Base-by-base conservation (phyloP, 176 grass and related monocot species). In the Avena eriantha region DNA sequence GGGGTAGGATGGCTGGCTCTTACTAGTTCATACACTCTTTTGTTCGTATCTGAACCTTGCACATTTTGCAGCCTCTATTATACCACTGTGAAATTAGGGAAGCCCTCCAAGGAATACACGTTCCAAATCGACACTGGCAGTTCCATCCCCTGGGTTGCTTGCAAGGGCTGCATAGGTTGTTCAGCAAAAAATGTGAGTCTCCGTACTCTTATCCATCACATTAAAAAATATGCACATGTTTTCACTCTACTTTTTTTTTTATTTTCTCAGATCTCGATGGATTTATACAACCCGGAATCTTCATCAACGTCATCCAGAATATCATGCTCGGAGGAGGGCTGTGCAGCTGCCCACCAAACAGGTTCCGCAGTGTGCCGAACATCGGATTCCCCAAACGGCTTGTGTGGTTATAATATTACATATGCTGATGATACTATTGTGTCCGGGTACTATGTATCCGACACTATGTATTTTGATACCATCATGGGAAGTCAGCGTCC, bases 361-460 rank as follows among this genome's bases (percentile, higher is more conserved):
- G 63, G 26, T 0, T 33, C 12, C 26, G 5, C 5, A 33, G 26
- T 66, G 1, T 66, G 63, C 73, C 72, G 92, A 36, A 56, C 69
- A 5, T 41, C 39, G 7, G 0, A 41, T 7, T 41, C 39, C 64
- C 60, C 86, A 16, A 89, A 35, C 33, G 81, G 66, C 56, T 66
- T 83, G 17, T 98, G 95, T 26, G 80, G 86, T 63, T 98, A 98
- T 68, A 82, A 91, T 84, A 83, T 95, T 73, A 92, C 91, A 61
- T 98, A 98, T 83, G 93, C 89, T 80, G 93, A 98, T 69, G 91
- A 91, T 19, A 92, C 93, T 88, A 87, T 85, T 35, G 95, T 91
- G 41, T 90, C 91, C 18, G 95, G 95, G 10, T 98, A 86, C 82
- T 98, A 98, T 33, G 89, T 98, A 9, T 91, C 89, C 2, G 95